Evolutionary conservation across 2,329 filamentous ascomycete species (phyloP), one percentile per base, ranked within the genome.

Genomic region (Boeremia exigua): DNA sequence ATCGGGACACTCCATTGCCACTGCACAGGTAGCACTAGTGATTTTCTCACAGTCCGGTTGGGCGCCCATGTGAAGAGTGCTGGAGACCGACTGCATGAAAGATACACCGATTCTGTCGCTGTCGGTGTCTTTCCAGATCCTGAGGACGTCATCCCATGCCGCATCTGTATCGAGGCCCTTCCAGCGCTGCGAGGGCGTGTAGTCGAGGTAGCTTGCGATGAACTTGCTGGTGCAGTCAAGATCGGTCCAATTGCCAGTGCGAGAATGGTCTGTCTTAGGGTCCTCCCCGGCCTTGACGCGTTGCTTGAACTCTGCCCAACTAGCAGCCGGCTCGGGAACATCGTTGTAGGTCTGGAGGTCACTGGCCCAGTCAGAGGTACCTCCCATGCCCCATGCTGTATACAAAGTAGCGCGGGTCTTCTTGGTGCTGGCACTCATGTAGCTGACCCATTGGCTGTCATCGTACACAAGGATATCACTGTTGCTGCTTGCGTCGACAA

Each of bases 341-440:
- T 42, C 38, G 7, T 45, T 14, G 23, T 33, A 49, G 9, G 23
- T 11, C 32, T 60, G 49, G 2, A 61, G 39, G 38, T 78, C 74
- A n/a, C 74, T 52, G 6, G 75, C 74, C 75, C 74, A 78, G 59
- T 77, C 75, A 2, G 63, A 61, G 6, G 58, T 69, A 9, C 74
- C 75, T 6, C 56, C 65, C 52, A 74, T 70, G 52, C 72, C 71
- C 32, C 67, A 58, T 1, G 45, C 36, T 12, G 63, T 58, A 39
- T 62, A 64, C 25, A 47, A 44, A 11, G 29, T 58, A 10, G 43
- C 51, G 8, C 71, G 63, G 10, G 27, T 29, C 7, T 46, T 44
- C 38, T 74, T 69, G n/a, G 60, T 69, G 6, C 61, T 46, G 4
- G 60, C 44, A 25, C 19, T 57, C 58, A 65, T 61, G 43, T 58